Percentiles rank a stretch among this genome's conserved stretches.
phyloP scores from a whole-genome alignment of 106 monocot species.

The Agapanthus africanus region DNA sequence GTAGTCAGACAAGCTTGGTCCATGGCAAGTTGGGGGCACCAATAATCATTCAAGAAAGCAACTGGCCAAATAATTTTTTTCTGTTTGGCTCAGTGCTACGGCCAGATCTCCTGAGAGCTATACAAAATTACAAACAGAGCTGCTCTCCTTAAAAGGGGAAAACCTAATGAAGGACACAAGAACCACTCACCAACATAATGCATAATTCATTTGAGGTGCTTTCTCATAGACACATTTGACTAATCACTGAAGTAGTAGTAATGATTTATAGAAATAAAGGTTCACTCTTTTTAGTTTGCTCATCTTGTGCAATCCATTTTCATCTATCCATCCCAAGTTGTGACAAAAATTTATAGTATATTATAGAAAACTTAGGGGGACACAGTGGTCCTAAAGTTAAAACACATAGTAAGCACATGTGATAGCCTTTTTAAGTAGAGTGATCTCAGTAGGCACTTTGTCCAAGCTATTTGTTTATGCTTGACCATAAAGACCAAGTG shows the following conservation, averaged over 20 bases:
- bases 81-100: neutral
- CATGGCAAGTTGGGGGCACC: neutral
- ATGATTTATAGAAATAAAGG: neutral
- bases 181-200: neutral
- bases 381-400: neutral
- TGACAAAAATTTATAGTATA: neutral
- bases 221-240: neutral
- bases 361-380: neutral
- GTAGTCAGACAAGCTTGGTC: neutral
- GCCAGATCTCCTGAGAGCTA: neutral
- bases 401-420: neutral
- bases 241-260: neutral
- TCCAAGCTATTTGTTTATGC: neutral
- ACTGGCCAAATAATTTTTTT: neutral
- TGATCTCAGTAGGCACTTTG: constrained; percentile 5
- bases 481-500: constrained; percentile 8
- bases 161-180: neutral
- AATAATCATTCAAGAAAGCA: neutral
- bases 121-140: neutral
- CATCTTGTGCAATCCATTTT: neutral
- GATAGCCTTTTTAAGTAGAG: constrained; percentile 5
- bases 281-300: neutral
- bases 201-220: neutral
- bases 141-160: constrained; percentile 8
- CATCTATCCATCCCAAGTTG: neutral